Conservation (phyloP, 2,329 filamentous ascomycete species). For the Aspergillus viridinutans region DNA sequence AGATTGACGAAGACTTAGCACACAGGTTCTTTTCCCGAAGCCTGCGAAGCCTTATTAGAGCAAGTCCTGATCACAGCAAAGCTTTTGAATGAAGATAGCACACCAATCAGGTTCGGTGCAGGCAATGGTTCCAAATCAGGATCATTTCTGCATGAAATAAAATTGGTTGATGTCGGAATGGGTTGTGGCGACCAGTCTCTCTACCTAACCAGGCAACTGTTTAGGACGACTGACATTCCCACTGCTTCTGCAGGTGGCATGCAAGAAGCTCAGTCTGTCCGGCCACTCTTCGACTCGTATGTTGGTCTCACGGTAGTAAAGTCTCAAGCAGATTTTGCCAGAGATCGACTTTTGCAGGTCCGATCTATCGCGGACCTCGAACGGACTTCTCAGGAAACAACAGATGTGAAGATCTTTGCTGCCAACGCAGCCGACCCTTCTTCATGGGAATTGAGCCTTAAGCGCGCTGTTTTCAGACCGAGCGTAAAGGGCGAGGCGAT, state of each 20-base stretch:
- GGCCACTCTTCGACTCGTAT: slow-evolving; percentile 41
- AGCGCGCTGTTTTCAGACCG: slow-evolving; percentile 4
- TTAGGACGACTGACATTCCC: no score
- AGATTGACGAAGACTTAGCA: slow-evolving; percentile 9
- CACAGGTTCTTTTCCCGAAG: slow-evolving; percentile 39
- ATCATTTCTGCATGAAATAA: not conserved
- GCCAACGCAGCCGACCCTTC: slow-evolving; percentile 49
- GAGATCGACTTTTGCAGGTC: slow-evolving; percentile 4
- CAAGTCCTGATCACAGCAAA: slow-evolving; percentile 46
- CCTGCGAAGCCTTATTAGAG: slow-evolving; percentile 48
- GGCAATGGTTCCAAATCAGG: not conserved
- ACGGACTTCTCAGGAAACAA: not conserved
- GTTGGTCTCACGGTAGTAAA: slow-evolving; percentile 52
- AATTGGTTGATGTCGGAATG: slow-evolving; percentile 51
- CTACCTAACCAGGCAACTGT: slow-evolving; percentile 35
- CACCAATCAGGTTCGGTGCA: slow-evolving; percentile 5
- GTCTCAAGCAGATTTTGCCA: slow-evolving; percentile 41
- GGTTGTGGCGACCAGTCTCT: slow-evolving; percentile 58
- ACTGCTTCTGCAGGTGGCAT: no score
- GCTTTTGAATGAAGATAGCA: slow-evolving; percentile 25
- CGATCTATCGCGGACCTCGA: no score
- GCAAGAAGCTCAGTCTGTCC: not conserved
- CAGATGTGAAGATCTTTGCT: slow-evolving; percentile 37
- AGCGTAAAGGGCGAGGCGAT: not conserved
- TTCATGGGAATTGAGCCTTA: slow-evolving; percentile 37